Percentiles rank a stretch among this genome's conserved stretches.
These are phyloP conservation scores for Curvularia spicifera DNA, from an alignment of 2,329 filamentous ascomycete genomes.

Conservation along the genomic window DNA sequence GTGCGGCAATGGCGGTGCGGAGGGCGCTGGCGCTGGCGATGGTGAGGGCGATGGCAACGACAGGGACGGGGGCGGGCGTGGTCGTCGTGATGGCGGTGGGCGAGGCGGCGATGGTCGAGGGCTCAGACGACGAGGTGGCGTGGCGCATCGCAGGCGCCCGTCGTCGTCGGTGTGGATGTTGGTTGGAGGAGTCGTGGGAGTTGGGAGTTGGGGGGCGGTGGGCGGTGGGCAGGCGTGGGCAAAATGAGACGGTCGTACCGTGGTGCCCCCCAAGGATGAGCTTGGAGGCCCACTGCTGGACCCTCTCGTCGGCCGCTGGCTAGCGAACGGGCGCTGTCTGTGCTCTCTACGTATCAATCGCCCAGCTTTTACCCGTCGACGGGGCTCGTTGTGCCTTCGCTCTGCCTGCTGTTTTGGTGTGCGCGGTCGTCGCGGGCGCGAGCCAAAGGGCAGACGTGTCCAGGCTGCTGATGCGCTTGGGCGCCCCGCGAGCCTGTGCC, in stretches of 20 bases:
- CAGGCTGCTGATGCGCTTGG: slow-evolving; percentile 11
- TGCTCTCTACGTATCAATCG: not conserved
- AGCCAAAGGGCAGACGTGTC: not conserved
- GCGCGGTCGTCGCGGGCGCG: no score
- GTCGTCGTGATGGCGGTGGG: slow-evolving; percentile 12
- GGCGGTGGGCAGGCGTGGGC: not conserved
- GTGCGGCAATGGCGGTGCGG: slow-evolving; percentile 6
- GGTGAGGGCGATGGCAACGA: slow-evolving; percentile 3
- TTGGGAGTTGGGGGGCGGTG: no score
- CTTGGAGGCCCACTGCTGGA: slow-evolving; percentile 14
- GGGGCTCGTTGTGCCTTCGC: not conserved
- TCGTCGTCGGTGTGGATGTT: not conserved
- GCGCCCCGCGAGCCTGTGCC: slow-evolving; percentile 7
- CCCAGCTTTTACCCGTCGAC: slow-evolving; percentile 8
- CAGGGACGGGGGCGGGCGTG: slow-evolving; percentile 4
- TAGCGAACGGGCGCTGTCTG: no score
- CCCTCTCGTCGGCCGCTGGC: slow-evolving; percentile 2
- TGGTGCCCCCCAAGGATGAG: slow-evolving; percentile 7
- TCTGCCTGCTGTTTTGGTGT: slow-evolving; percentile 1
- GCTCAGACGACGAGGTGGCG: slow-evolving; percentile 3
- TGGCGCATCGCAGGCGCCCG: slow-evolving; percentile 34
- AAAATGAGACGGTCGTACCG: slow-evolving; percentile 11
- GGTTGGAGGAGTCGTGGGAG: not conserved
- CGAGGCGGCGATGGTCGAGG: slow-evolving; percentile 11
- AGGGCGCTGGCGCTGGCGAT: not conserved